Conservation (phyloP, 2,329 filamentous ascomycete species). For the Chrysoporthe deuterocubensis region DNA sequence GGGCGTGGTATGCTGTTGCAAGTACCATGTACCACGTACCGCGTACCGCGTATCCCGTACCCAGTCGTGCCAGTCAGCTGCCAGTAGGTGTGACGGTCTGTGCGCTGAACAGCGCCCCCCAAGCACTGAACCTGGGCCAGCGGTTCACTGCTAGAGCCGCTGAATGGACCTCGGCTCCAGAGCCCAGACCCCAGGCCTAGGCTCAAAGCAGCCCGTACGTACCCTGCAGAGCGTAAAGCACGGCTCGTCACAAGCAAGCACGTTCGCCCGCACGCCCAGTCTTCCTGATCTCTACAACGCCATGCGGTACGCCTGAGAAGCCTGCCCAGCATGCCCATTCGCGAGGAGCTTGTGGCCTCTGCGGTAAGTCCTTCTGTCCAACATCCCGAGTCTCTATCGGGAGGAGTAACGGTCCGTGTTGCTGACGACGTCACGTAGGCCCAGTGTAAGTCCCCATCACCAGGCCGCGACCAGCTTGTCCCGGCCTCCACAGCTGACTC, state of each 20-base stretch:
- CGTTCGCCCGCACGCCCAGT: neutral
- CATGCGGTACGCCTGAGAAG: constrained; percentile 22
- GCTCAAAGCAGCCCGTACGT: neutral
- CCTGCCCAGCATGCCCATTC: constrained; percentile 70
- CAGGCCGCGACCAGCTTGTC: neutral
- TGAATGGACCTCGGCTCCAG: constrained; percentile 16
- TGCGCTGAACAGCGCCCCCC: neutral
- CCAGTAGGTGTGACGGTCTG: neutral
- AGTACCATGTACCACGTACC: too few species aligned
- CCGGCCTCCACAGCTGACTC: constrained; percentile 14
- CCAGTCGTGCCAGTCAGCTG: too few species aligned
- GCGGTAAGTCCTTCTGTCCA: constrained; percentile 58
- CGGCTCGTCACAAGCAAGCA: constrained; percentile 14
- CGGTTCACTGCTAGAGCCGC: neutral
- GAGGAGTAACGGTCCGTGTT: neutral
- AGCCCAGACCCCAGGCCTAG: neutral
- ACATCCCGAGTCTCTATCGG: too few species aligned
- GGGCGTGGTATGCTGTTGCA: neutral
- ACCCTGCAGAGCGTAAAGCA: neutral
- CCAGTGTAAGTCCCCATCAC: constrained; percentile 45
- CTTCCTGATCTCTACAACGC: constrained; percentile 10
- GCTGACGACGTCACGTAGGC: constrained; percentile 36
- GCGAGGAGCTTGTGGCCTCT: constrained; percentile 89
- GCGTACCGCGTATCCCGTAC: too few species aligned
- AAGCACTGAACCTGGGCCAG: neutral